A percentile compares a stretch with the other conserved stretches of the same genome.
phyloP scores from a whole-genome alignment of 139 green algal genomes.

The Dunaliella sp. region DNA sequence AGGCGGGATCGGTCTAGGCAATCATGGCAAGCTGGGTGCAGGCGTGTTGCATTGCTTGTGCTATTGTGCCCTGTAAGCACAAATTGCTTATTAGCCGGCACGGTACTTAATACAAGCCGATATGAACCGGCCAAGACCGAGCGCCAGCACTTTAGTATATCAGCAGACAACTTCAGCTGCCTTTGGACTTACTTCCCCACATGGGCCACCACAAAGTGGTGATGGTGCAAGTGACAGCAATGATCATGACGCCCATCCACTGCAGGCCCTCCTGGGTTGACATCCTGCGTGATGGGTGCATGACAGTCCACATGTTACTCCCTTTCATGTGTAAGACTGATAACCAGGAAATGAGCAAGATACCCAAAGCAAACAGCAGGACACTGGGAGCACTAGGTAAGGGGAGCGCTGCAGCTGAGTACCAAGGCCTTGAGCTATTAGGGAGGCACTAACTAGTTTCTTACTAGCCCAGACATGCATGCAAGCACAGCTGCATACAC shows the following conservation, averaged over 20 bases:
- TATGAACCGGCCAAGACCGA: too few relatives aligned
- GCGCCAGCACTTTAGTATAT: too few relatives aligned
- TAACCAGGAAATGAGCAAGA: constrained; percentile 25
- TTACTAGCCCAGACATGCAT: background rate
- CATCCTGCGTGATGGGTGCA: constrained; percentile 27
- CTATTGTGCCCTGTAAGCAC: too few relatives aligned
- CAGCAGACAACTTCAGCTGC: too few relatives aligned
- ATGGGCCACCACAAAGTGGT: constrained; percentile 85
- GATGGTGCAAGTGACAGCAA: constrained; percentile 65
- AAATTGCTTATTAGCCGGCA: too few relatives aligned
- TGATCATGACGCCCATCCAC: constrained; percentile 88
- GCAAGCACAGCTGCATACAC: background rate
- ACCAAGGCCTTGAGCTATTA: background rate
- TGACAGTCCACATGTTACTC: too few relatives aligned
- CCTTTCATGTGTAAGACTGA: background rate
- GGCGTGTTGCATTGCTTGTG: too few relatives aligned
- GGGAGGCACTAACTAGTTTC: background rate
- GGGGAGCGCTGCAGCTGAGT: background rate
- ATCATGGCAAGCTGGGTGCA: too few relatives aligned
- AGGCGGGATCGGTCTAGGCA: too few relatives aligned
- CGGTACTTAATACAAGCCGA: too few relatives aligned
- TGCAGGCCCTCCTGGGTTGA: constrained; percentile 64
- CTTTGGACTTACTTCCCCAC: constrained; percentile 93
- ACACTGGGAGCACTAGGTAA: background rate
- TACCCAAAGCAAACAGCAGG: background rate